Evolutionary conservation across 805 yeast genomes (phyloP).

Genomic region (Candida mattraensis): DNA sequence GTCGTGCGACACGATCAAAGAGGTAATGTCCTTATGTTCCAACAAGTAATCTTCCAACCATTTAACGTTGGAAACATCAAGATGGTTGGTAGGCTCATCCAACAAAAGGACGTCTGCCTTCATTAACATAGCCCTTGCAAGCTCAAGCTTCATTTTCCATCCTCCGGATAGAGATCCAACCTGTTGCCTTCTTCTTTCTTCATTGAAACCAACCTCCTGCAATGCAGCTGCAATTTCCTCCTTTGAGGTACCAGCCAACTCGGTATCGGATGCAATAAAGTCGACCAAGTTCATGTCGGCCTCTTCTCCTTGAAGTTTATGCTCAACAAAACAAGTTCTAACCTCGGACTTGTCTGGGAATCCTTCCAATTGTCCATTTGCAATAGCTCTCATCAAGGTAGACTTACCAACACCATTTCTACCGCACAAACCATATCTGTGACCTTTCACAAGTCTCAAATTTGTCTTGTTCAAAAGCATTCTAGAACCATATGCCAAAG

Average conservation of each 20-base stretch:
- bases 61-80: constrained; percentile 89
- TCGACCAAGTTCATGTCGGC: constrained; percentile 85
- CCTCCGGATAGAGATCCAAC: constrained; percentile 98
- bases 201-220: constrained; percentile 86
- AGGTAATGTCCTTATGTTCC: constrained; percentile 83
- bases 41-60: constrained; percentile 91
- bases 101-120: constrained; percentile 91
- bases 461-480: constrained; percentile 94
- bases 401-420: constrained; percentile 99
- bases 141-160: constrained; percentile 98
- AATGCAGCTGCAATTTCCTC: constrained; percentile 77
- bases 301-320: constrained; percentile 92
- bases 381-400: constrained; percentile 93
- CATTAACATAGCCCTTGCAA: constrained; percentile 98
- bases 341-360: constrained; percentile 88
- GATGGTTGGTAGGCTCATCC: constrained; percentile 98
- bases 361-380: constrained; percentile 95
- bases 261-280: constrained; percentile 89
- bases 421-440: constrained; percentile 96
- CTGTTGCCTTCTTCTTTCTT: constrained; percentile 82
- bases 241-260: constrained; percentile 58
- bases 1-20: constrained; percentile 96
- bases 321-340: constrained; percentile 96
- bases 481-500: constrained; percentile 95
- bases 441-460: constrained; percentile 86